Evolutionary conservation across 176 grass and related monocot species (phyloP).

Genomic region (Chloris gayana): DNA sequence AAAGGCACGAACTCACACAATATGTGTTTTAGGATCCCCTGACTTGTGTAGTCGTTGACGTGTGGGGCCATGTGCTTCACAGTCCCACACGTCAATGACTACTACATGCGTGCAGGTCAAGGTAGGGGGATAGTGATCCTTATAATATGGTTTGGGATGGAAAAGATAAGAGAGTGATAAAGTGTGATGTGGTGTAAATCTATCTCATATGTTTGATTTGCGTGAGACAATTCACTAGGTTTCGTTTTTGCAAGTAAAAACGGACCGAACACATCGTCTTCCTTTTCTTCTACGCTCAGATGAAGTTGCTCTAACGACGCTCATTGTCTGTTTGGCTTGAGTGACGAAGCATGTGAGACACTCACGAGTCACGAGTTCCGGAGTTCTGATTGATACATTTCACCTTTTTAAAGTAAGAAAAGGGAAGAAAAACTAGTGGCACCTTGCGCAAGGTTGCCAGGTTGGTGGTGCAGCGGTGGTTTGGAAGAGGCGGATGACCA

Average conservation of each 20-base stretch:
- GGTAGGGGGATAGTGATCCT: too few species aligned
- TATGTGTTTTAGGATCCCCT: too few species aligned
- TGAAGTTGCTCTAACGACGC: background rate
- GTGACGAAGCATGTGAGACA: background rate
- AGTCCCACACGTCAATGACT: too few species aligned
- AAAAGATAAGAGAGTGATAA: background rate
- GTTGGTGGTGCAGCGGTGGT: background rate
- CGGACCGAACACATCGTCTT: background rate
- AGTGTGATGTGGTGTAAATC: background rate
- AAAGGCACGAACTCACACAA: background rate
- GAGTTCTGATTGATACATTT: too few species aligned
- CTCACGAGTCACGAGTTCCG: too few species aligned
- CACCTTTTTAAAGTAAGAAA: background rate
- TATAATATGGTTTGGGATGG: too few species aligned
- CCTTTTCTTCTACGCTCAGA: background rate
- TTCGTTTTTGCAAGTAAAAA: background rate
- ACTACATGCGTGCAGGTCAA: too few species aligned
- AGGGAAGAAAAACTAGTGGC: background rate
- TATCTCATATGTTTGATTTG: background rate
- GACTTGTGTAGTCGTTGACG: too few species aligned
- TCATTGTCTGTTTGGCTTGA: background rate
- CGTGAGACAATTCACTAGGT: background rate
- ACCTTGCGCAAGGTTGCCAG: background rate
- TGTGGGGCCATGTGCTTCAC: too few species aligned
- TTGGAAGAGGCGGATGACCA: background rate